Evolutionary conservation across 2,329 filamentous ascomycete genomes (phyloP), one percentile per base, ranked within the genome.

Genomic region (Colletotrichum sp.): DNA sequence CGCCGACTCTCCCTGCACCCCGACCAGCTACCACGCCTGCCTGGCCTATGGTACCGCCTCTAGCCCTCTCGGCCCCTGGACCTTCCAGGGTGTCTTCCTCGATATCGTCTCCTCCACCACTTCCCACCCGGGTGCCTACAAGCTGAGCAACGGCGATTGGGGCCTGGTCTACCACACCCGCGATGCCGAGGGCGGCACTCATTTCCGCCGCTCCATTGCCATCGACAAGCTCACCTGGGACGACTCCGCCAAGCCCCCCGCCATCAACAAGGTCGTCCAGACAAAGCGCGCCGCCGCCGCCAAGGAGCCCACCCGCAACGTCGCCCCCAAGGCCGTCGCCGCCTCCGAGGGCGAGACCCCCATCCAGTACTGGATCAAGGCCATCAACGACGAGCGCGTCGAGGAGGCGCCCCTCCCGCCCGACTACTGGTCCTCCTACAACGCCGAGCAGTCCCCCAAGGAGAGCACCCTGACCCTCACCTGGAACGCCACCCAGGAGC

Each of bases 1-100:
- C 3, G 72, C 81, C 2, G 76, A 80, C 71, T 85, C 83, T 2
- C 83, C 84, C 2, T 85, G 84, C 78, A 84, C 84, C 2, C 84
- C 84, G 8, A 85, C 84, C 3, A 82, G 81, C 13, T 85, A 84
- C 75, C 84, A 85, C 71, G 84, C 84, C 6, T 85, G 84, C 68
- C 82, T 85, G 55, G 83, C 83, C 8, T 85, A 85, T 65, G 84
- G 83, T 13, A 84, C 83, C 1, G 81, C 83, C 5, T 79, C 82
- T 1, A 80, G 75, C 4, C 83, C 84, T 6, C 80, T 84, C 2
- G 83, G 84, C 4, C 84, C 83, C 5, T 85, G 84, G 84, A 85
- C 80, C 8, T 85, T 83, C 74, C 79, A 78, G 2, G 81, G 79
- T 8, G 79, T 85, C 15, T 77, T 85, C 10, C 78, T 85, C 13